These are phyloP conservation scores for Oxyria digyna DNA, from an alignment of 148 eudicot genomes.

Conservation along the genomic window DNA sequence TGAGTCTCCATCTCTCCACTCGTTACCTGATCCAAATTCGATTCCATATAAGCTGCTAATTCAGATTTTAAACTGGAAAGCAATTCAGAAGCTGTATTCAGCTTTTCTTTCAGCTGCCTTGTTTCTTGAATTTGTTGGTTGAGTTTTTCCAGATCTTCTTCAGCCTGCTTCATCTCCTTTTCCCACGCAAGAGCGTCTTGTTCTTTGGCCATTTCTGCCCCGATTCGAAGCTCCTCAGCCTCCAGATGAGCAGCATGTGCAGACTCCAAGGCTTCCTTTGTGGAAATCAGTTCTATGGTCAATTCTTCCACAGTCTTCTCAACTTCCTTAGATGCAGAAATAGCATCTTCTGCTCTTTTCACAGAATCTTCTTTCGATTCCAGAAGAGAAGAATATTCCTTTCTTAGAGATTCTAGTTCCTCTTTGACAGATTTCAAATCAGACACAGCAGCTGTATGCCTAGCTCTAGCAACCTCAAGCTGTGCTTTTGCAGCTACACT, in stretches of 20 bases:
- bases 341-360: slow-evolving; percentile 67
- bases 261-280: slow-evolving; percentile 72
- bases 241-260: slow-evolving; percentile 86
- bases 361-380: slow-evolving; percentile 58
- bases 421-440: slow-evolving; percentile 48
- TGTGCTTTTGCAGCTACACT: slow-evolving; percentile 92
- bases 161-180: slow-evolving; percentile 71
- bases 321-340: slow-evolving; percentile 48
- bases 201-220: slow-evolving; percentile 82
- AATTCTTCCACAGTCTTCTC: slow-evolving; percentile 84
- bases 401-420: slow-evolving; percentile 38
- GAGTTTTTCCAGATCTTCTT: slow-evolving; percentile 62
- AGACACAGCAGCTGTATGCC: slow-evolving; percentile 56
- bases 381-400: slow-evolving; percentile 43
- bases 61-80: slow-evolving; percentile 62
- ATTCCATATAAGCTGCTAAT: slow-evolving; percentile 80
- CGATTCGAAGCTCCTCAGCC: slow-evolving; percentile 91
- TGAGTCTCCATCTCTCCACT: slow-evolving; percentile 21
- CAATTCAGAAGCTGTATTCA: slow-evolving; percentile 44
- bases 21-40: slow-evolving; percentile 42
- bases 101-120: slow-evolving; percentile 57
- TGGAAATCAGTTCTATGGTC: slow-evolving; percentile 69
- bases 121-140: slow-evolving; percentile 48
- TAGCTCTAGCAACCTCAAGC: slow-evolving; percentile 71
- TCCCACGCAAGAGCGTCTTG: slow-evolving; percentile 75